These are phyloP conservation scores for Penicillium crustosum DNA, from an alignment of 2,329 filamentous ascomycete species.

Conservation along the genomic window DNA sequence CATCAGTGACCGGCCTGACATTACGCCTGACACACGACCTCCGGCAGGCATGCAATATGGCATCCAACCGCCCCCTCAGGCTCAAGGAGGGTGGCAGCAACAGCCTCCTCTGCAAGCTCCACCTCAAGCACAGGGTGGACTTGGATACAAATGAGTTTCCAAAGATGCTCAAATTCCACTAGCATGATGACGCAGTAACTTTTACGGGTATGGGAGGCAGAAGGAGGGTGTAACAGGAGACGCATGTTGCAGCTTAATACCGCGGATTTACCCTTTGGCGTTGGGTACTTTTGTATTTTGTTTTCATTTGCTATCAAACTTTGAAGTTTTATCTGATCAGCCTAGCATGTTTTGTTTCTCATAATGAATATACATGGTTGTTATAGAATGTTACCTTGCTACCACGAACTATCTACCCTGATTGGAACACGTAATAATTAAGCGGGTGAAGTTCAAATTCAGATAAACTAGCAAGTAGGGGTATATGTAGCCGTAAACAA, in stretches of 20 bases:
- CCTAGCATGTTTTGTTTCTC: not conserved
- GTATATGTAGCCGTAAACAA: slow-evolving; percentile 2
- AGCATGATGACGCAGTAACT: not conserved
- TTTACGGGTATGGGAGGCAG: not conserved
- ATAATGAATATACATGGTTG: not conserved
- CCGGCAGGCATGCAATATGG: slow-evolving; percentile 31
- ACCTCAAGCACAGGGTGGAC: slow-evolving; percentile 21
- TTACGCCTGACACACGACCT: slow-evolving; percentile 38
- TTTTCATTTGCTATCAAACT: not conserved
- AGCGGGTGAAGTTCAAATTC: not conserved
- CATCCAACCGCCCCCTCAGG: slow-evolving; percentile 28
- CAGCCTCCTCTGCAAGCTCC: slow-evolving; percentile 15
- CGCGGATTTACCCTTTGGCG: not conserved
- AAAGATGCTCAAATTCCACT: not conserved
- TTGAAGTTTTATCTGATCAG: not conserved
- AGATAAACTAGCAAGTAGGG: not conserved
- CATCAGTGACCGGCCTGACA: slow-evolving; percentile 38
- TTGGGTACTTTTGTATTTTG: not conserved
- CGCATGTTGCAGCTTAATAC: not conserved
- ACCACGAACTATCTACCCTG: not conserved
- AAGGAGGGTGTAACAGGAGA: not conserved
- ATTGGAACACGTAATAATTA: not conserved
- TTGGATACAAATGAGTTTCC: slow-evolving; percentile 8
- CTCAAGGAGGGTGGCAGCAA: slow-evolving; percentile 17
- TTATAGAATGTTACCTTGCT: not conserved